Base-by-base conservation (phyloP, 2,329 filamentous ascomycete genomes). In the Aspergillus awamori region DNA sequence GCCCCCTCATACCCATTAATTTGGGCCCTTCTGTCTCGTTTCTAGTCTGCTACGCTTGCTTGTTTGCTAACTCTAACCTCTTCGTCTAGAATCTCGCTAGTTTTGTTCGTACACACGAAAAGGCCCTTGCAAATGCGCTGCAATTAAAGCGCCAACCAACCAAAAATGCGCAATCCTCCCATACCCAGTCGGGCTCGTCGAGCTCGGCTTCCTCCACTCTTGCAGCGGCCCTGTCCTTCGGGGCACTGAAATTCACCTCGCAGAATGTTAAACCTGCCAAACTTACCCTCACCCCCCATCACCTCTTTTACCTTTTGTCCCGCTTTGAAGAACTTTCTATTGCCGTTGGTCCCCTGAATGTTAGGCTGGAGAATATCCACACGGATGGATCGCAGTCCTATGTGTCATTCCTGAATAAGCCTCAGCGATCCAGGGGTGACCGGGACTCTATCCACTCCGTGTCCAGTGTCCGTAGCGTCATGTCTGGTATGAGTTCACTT, bases 81-180 rank as follows among this genome's bases (percentile, higher is more conserved):
- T 28, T 51, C 36, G 63, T 20, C 43, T 76, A 97, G 94, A 95
- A 96, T 84, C 86, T 99, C 76, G 93, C 94, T 75, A 89, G 89
- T 80, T 98, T 97, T 80, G 93, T 99, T 79, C 92, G 93, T 65
- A 97, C 93, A 59, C 93, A 99, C 82, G 95, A 99, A 80, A 96
- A 96, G 81, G 94, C 93, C 39, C 86, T 99, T 65, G 95, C 95
- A 74, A 98, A 98, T 81, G 94, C 94, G 70, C 83, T 97, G 65
- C 94, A 97, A 77, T 84, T 96, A 70, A 89, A 89, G 76, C 87
- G 91, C 71, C 85, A 86, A 64, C 81, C 83, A 43, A 82, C 86
- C 64, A 89, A 89, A 70, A 87, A 93, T 87, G 86, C 85, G 67
- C 79, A 86, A 59, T 88, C 89, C 62, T 69, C 74, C 60, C 74